Evolutionary conservation across 2,329 filamentous ascomycete genomes (phyloP).

Genomic region (Neofusicoccum laricinum): DNA sequence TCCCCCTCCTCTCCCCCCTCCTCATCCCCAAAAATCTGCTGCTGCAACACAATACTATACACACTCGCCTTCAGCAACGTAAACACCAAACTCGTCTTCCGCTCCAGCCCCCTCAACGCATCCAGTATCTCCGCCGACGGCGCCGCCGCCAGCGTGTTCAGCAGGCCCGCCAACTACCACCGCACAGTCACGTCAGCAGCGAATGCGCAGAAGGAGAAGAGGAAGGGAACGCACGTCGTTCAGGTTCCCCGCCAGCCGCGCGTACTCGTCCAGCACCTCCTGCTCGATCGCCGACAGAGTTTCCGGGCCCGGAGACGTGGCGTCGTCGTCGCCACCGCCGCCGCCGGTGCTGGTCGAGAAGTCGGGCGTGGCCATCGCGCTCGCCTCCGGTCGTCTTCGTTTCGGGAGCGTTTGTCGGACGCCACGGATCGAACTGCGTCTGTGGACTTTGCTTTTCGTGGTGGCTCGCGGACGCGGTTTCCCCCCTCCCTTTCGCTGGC

Average conservation of each 20-base stretch:
- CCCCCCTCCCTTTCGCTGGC: too few relatives aligned
- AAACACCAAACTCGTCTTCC: conserved; percentile 92
- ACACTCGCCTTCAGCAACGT: conserved; percentile 96
- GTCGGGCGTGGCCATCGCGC: background rate
- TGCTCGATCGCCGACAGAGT: conserved; percentile 76
- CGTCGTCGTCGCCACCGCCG: background rate
- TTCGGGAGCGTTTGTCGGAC: too few relatives aligned
- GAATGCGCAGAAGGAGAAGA: conserved; percentile 42
- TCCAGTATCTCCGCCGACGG: conserved; percentile 74
- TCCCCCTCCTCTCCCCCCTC: conserved; percentile 32
- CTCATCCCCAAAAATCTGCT: conserved; percentile 79
- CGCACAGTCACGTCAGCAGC: conserved; percentile 40
- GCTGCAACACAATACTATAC: conserved; percentile 97
- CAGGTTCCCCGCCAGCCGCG: conserved; percentile 82
- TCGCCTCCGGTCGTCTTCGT: too few relatives aligned
- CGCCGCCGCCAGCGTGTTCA: conserved; percentile 65
- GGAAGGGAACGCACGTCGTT: conserved; percentile 64
- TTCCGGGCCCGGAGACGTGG: conserved; percentile 20
- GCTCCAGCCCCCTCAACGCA: conserved; percentile 79
- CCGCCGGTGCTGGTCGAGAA: conserved; percentile 14
- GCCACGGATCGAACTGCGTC: background rate
- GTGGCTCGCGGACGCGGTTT: too few relatives aligned
- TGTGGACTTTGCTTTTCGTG: background rate
- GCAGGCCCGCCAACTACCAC: conserved; percentile 40
- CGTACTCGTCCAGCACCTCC: conserved; percentile 92